Evolutionary conservation across 371 early-diverging fungal species (phyloP).

Genomic region (Basidiobolus meristosporus): DNA sequence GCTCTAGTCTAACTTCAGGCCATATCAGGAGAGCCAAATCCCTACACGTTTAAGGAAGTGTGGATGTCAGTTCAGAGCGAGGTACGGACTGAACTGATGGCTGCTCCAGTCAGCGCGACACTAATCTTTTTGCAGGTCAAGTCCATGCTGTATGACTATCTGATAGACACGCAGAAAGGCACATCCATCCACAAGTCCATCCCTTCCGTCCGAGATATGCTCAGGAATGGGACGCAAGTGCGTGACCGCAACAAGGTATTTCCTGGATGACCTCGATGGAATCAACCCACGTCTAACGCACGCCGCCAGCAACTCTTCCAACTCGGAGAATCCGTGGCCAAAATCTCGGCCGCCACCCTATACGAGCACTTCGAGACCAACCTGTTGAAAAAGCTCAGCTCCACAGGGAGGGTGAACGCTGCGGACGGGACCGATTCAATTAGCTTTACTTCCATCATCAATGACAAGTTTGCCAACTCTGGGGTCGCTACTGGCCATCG

Average conservation of each 20-base stretch:
- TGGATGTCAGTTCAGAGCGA: slow-evolving; percentile 48
- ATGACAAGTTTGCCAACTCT: slow-evolving; percentile 45
- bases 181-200: slow-evolving; percentile 11
- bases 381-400: no score
- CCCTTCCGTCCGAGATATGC: slow-evolving; percentile 21
- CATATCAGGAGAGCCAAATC: no score
- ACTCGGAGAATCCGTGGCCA: slow-evolving; percentile 11
- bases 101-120: no score
- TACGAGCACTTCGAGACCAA: no score
- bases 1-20: no score
- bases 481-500: slow-evolving; percentile 40
- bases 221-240: slow-evolving; percentile 11
- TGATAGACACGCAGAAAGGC: slow-evolving; percentile 28
- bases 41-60: slow-evolving; percentile 38
- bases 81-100: slow-evolving; percentile 18
- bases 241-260: slow-evolving; percentile 3
- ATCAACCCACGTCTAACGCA: no score
- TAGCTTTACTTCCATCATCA: slow-evolving; percentile 15
- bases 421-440: no score
- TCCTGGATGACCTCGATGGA: background rate
- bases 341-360: no score
- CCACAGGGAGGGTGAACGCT: no score
- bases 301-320: slow-evolving; percentile 15
- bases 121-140: slow-evolving; percentile 31
- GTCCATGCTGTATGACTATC: slow-evolving; percentile 45